phyloP scores from a whole-genome alignment of 1,284 basidiomycete genomes.

The Wallemia hederae region DNA sequence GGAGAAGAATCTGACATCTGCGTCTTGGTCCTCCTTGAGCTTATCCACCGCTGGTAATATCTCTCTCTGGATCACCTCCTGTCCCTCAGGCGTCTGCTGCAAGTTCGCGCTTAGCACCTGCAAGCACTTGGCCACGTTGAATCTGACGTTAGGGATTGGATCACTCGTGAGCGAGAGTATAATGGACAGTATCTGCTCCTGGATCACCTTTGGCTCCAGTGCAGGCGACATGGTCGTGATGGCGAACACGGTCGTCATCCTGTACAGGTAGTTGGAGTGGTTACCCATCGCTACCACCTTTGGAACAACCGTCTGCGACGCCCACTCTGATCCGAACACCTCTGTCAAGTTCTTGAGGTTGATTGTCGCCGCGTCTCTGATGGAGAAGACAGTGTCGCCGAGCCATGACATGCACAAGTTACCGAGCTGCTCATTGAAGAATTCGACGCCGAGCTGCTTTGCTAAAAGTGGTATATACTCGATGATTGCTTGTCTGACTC shows the following conservation, averaged over 20 bases:
- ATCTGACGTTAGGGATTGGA: conserved; percentile 94
- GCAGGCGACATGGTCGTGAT: conserved; percentile 94
- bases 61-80: conserved; percentile 37
- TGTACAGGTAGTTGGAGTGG: conserved; percentile 88
- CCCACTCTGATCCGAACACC: conserved; percentile 97
- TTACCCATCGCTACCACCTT: conserved; percentile 94
- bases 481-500: conserved; percentile 96
- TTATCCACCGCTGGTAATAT: conserved; percentile 59
- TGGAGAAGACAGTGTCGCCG: conserved; percentile 93
- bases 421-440: conserved; percentile 93
- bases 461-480: conserved; percentile 93
- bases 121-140: conserved; percentile 87
- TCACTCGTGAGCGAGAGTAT: conserved; percentile 61
- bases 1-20: conserved; percentile 41
- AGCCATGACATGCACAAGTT: conserved; percentile 98
- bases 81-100: conserved; percentile 34
- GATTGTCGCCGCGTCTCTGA: conserved; percentile 85
- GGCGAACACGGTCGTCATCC: conserved; percentile 98
- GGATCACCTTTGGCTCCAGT: conserved; percentile 59
- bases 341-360: conserved; percentile 95
- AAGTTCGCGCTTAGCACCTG: conserved; percentile 56
- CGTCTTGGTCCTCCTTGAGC: conserved; percentile 68
- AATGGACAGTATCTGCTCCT: conserved; percentile 56
- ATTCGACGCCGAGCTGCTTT: conserved; percentile 79
- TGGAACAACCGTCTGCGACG: conserved; percentile 72